phyloP scores from a whole-genome alignment of 371 early-diverging fungal species.

The Basidiobolus meristosporus region DNA sequence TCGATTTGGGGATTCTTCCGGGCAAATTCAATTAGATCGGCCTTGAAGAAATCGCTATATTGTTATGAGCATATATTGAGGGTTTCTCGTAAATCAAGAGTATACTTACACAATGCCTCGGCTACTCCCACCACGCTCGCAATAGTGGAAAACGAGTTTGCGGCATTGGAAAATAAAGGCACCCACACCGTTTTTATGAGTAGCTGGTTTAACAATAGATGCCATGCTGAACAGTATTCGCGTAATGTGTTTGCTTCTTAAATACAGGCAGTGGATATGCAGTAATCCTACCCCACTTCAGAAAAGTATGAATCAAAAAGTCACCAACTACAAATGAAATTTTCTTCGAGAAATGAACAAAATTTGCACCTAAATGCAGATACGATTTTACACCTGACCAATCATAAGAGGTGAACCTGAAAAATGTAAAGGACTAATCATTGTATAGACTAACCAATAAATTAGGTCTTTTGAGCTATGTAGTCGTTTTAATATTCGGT shows the following conservation, averaged over 20 bases:
- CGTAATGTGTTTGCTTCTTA: neutral
- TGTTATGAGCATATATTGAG: too few species aligned
- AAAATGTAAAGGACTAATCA: too few species aligned
- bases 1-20: slow-evolving; percentile 61
- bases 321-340: too few species aligned
- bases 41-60: slow-evolving; percentile 45
- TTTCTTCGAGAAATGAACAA: too few species aligned
- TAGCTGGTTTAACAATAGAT: slow-evolving; percentile 8
- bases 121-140: slow-evolving; percentile 70
- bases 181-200: slow-evolving; percentile 60
- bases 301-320: too few species aligned
- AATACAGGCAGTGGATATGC: neutral
- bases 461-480: too few species aligned
- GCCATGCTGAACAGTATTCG: neutral
- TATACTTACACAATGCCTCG: slow-evolving; percentile 50
- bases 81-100: too few species aligned
- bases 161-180: slow-evolving; percentile 64
- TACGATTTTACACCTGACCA: too few species aligned
- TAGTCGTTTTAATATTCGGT: too few species aligned
- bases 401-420: too few species aligned
- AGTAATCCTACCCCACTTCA: neutral
- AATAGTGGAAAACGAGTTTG: slow-evolving; percentile 66
- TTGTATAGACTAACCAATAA: too few species aligned
- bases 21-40: slow-evolving; percentile 40
- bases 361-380: too few species aligned